Base-by-base conservation (phyloP, 2,329 filamentous ascomycete species). In the Pseudogymnoascus sp. region DNA sequence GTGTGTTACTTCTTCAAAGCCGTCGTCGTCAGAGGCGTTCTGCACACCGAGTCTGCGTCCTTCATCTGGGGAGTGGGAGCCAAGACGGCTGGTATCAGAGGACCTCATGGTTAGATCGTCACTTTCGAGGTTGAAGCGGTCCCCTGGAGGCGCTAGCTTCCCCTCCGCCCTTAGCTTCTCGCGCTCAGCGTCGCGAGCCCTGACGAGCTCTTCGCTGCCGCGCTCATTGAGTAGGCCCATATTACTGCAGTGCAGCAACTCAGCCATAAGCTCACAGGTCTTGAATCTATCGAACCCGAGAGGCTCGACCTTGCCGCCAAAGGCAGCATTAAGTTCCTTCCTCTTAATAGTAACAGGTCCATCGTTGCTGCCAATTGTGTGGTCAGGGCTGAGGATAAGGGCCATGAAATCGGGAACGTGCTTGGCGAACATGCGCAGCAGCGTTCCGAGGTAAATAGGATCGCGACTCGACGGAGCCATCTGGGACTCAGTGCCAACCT, bases 251-350 rank as follows among this genome's bases (percentile, higher is more conserved):
- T 99, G 94, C 39, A 99, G 78, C 48, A 99, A 80, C 75, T 99
- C 94, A 0, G 94, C 94, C 94, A 99, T 97, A 64, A 99, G 80
- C 75, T 99, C 94, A 74, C 94, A 99, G 0, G 94, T 97, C 79
- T 99, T 99, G 80, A 99, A 99, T 18, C 94, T 84, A 75, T 99
- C 94, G 72, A 99, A 99, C 2, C 94, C 94, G 8, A 99, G 82
- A 3, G 94, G 93, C 74, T 97, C 92, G 60, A 99, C 92, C 73
- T 88, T 90, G 52, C 87, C 85, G 60, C 92, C 92, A 78, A 96
- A 99, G 0, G 94, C 94, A 2, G 92, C 93, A 68, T 86, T 88
- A 37, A 97, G 79, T 63, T 87, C 86, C 52, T 87, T 84, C 72
- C 89, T 87, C 69, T 87, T 86, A 3, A 87, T 85, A 0, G 86